Conservation (phyloP, 2,329 filamentous ascomycete genomes). For the Stagonosporopsis rhizophila region DNA sequence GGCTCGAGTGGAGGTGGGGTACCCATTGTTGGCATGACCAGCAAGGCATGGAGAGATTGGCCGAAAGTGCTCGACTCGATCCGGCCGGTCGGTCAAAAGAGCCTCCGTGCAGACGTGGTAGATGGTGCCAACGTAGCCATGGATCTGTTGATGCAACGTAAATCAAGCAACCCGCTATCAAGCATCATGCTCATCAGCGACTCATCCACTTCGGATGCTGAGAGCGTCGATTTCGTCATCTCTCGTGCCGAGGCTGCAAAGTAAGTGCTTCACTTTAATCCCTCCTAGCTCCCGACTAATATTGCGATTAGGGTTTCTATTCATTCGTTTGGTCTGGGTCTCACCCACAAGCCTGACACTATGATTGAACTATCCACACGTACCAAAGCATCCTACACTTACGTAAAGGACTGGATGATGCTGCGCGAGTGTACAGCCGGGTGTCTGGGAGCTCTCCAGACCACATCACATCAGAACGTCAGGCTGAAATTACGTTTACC, state of each 20-base stretch:
- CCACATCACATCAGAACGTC: constrained; percentile 96
- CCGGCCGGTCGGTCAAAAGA: constrained; percentile 94
- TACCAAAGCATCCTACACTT: constrained; percentile 96
- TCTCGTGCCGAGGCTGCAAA: constrained; percentile 97
- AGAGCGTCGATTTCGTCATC: constrained; percentile 97
- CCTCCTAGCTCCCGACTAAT: constrained; percentile 22
- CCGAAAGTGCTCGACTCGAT: constrained; percentile 84
- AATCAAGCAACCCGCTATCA: constrained; percentile 92
- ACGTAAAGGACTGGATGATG: constrained; percentile 99
- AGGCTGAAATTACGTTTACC: constrained; percentile 93
- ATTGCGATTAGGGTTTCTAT: constrained; percentile 75
- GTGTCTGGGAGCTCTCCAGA: constrained; percentile 89
- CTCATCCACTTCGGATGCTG: constrained; percentile 89
- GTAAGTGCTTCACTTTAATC: constrained; percentile 59
- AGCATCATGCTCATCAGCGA: constrained; percentile 98
- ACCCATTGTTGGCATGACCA: constrained; percentile 97
- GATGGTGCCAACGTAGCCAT: constrained; percentile 98
- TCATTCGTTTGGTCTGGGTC: constrained; percentile 92
- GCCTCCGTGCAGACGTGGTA: constrained; percentile 92
- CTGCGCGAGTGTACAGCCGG: constrained; percentile 93
- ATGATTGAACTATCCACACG: constrained; percentile 97
- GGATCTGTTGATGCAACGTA: constrained; percentile 97
- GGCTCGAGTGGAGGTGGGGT: constrained; percentile 93
- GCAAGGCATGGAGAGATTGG: constrained; percentile 94
- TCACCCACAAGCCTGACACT: constrained; percentile 97